A percentile compares a stretch with the other conserved stretches of the same genome.
Evolutionary conservation across 306 rosid species (phyloP).

Genomic region (Lathyrus sativus): DNA sequence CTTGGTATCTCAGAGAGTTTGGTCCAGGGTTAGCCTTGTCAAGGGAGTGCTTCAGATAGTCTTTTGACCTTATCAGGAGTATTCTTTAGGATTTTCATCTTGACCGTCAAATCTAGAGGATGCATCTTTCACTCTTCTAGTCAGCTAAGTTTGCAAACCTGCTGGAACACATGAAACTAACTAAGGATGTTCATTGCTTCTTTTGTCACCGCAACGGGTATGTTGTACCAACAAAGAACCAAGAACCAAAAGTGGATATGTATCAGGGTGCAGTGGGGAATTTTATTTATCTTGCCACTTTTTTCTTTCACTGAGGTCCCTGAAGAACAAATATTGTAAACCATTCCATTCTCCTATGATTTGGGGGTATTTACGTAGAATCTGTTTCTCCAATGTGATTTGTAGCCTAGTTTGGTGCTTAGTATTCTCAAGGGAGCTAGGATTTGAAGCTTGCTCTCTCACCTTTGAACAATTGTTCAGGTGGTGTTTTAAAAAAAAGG

Average conservation of each 20-base stretch:
- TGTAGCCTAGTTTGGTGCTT: slow-evolving; percentile 17
- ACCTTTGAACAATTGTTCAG: not conserved
- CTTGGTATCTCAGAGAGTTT: slow-evolving; percentile 4
- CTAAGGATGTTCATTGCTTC: slow-evolving; percentile 8
- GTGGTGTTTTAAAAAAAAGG: too few relatives aligned
- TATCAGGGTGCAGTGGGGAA: not conserved
- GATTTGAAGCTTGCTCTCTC: slow-evolving; percentile 9
- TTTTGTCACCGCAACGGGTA: slow-evolving; percentile 9
- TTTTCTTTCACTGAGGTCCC: not conserved
- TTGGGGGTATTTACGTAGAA: not conserved
- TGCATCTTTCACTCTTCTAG: slow-evolving; percentile 11
- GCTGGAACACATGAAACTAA: slow-evolving; percentile 14
- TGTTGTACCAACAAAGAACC: not conserved
- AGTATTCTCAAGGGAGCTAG: not conserved
- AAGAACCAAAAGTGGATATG: slow-evolving; percentile 13
- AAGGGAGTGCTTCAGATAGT: slow-evolving; percentile 16
- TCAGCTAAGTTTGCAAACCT: not conserved
- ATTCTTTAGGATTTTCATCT: slow-evolving; percentile 3
- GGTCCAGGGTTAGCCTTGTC: slow-evolving; percentile 21
- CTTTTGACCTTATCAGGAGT: slow-evolving; percentile 26
- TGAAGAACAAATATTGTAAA: slow-evolving; percentile 32
- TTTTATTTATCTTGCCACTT: not conserved
- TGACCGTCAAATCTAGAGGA: too few relatives aligned
- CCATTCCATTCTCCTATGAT: slow-evolving; percentile 14
- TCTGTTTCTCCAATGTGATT: slow-evolving; percentile 6